A percentile compares a stretch with the other conserved stretches of the same genome.
phyloP scores from a whole-genome alignment of 169 alveolate genomes.

The Plasmodium knowlesi region DNA sequence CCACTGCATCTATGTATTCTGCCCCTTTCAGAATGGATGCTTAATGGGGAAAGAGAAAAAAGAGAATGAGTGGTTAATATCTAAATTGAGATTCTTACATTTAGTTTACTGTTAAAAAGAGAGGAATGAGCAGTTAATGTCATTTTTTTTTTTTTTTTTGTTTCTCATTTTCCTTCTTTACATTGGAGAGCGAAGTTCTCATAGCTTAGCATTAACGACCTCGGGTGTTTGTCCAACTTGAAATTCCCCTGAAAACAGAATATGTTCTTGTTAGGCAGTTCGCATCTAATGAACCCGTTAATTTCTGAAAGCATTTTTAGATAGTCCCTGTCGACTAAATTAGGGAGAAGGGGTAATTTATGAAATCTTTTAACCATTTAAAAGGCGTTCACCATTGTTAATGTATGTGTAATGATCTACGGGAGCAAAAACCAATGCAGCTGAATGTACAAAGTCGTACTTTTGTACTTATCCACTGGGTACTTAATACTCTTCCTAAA shows the following conservation, averaged over 20 bases:
- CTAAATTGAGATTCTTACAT: neutral
- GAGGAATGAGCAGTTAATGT: neutral
- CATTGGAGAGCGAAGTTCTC: slow-evolving; percentile 72
- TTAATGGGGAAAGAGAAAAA: slow-evolving; percentile 19
- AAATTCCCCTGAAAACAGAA: slow-evolving; percentile 71
- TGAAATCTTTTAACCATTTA: neutral
- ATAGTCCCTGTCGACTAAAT: slow-evolving; percentile 60
- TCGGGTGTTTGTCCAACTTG: slow-evolving; percentile 66
- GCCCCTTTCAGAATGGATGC: slow-evolving; percentile 73
- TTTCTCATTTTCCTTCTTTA: neutral
- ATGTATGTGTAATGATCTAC: neutral
- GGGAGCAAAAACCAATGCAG: neutral
- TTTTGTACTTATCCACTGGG: slow-evolving; percentile 71
- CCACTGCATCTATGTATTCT: slow-evolving; percentile 72
- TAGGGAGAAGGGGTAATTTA: neutral
- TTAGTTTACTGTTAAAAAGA: neutral
- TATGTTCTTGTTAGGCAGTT: slow-evolving; percentile 65
- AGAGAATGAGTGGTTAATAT: neutral
- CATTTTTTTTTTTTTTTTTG: neutral
- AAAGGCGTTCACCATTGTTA: neutral
- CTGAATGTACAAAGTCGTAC: slow-evolving; percentile 7
- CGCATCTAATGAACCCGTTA: slow-evolving; percentile 71
- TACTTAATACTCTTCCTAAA: slow-evolving; percentile 51
- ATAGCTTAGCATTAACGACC: slow-evolving; percentile 49
- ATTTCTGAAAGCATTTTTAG: slow-evolving; percentile 74